A percentile compares a stretch with the other conserved stretches of the same genome.
These are phyloP conservation scores for Ceratobasidium sp. DNA, from an alignment of 1,284 basidiomycete genomes.

Conservation along the genomic window DNA sequence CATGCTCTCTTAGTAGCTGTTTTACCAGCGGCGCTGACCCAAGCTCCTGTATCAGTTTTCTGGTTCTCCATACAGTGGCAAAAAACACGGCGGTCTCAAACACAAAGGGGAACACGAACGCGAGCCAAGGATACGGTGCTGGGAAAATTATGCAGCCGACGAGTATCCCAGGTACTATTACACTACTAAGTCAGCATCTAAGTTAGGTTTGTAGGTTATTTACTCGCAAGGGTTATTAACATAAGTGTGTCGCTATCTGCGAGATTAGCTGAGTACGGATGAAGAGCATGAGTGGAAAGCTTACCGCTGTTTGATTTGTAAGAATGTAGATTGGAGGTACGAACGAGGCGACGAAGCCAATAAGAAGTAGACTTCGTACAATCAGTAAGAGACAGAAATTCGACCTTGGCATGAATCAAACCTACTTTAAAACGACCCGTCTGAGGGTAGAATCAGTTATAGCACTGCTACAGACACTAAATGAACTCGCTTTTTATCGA, in stretches of 20 bases:
- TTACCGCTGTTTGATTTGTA: neutral
- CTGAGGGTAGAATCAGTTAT: neutral
- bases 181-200: no score
- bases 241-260: neutral
- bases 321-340: no score
- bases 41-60: conserved; percentile 8
- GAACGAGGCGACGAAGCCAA: no score
- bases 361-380: no score
- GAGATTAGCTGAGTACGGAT: neutral
- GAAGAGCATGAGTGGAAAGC: neutral
- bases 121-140: neutral
- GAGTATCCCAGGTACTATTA: conserved; percentile 21
- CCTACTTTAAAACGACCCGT: neutral
- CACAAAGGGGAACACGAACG: conserved; percentile 26
- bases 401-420: no score
- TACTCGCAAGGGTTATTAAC: conserved; percentile 9
- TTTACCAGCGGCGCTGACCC: conserved; percentile 4
- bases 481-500: conserved; percentile 1
- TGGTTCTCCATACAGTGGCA: conserved; percentile 11
- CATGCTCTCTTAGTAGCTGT: neutral
- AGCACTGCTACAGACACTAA: no score
- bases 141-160: neutral
- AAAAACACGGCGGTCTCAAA: conserved; percentile 19
- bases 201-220: neutral
- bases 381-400: no score